Evolutionary conservation across 2,329 filamentous ascomycete genomes (phyloP).

Genomic region (Botryotinia calthae): DNA sequence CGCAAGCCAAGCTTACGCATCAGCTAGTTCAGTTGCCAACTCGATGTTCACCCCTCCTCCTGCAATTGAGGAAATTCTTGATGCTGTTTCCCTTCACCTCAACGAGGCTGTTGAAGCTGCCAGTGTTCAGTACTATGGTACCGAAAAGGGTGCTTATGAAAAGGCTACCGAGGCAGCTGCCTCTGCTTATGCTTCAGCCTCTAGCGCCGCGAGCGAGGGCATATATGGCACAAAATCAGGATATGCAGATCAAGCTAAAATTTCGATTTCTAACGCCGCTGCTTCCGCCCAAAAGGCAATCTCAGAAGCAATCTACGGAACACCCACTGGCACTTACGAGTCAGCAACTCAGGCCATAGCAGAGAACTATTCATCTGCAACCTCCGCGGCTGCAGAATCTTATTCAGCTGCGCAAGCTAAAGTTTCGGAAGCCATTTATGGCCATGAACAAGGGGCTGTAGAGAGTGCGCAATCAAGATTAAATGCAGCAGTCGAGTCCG

Average conservation of each 20-base stretch:
- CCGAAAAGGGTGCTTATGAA: conserved; percentile 51
- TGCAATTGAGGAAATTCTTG: conserved; percentile 55
- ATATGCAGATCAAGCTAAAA: conserved; percentile 53
- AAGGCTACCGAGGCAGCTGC: conserved; percentile 53
- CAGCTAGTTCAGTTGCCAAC: conserved; percentile 45
- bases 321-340: conserved; percentile 42
- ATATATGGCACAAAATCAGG: conserved; percentile 54
- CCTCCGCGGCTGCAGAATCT: conserved; percentile 23
- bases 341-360: conserved; percentile 28
- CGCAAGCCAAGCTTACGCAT: conserved; percentile 47
- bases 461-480: conserved; percentile 36
- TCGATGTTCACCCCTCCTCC: conserved; percentile 56
- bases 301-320: conserved; percentile 56
- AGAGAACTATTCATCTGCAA: conserved; percentile 28
- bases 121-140: conserved; percentile 56
- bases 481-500: conserved; percentile 33
- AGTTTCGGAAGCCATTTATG: conserved; percentile 31
- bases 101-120: conserved; percentile 58
- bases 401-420: conserved; percentile 23
- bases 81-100: conserved; percentile 54
- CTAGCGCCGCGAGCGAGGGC: conserved; percentile 50
- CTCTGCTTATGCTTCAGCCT: conserved; percentile 50
- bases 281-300: conserved; percentile 55
- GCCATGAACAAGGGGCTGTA: conserved; percentile 33
- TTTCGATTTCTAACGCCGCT: conserved; percentile 52